Percentiles rank a stretch among this genome's conserved stretches.
Evolutionary conservation across 2,329 filamentous ascomycete species (phyloP).

Genomic region (Lecanicillium sp.): DNA sequence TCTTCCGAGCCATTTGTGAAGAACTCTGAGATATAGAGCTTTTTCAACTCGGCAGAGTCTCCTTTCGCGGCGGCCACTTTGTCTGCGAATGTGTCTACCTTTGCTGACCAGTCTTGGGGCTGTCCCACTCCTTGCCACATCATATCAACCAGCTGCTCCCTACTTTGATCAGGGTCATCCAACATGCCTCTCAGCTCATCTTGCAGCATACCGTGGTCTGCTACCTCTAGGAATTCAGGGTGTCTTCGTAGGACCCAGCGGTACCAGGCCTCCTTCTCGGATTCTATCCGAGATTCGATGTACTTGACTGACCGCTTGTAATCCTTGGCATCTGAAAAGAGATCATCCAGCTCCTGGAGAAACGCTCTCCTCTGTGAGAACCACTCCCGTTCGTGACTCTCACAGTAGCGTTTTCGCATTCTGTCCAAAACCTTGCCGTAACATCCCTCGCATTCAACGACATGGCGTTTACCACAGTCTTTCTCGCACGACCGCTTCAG

Average conservation of each 20-base stretch:
- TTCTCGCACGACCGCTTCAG: slow-evolving; percentile 34
- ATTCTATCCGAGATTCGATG: slow-evolving; percentile 41
- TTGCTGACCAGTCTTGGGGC: slow-evolving; percentile 21
- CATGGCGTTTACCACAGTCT: slow-evolving; percentile 32
- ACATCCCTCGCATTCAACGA: slow-evolving; percentile 39
- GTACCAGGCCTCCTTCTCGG: slow-evolving; percentile 47
- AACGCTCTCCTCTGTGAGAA: slow-evolving; percentile 41
- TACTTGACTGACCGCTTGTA: slow-evolving; percentile 32
- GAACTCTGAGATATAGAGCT: slow-evolving; percentile 32
- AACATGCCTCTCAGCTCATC: slow-evolving; percentile 27
- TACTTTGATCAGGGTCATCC: slow-evolving; percentile 27
- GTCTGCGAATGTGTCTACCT: slow-evolving; percentile 24
- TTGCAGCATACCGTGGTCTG: slow-evolving; percentile 18
- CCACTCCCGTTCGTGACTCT: slow-evolving; percentile 37
- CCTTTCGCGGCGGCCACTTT: slow-evolving; percentile 23
- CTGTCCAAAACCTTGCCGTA: slow-evolving; percentile 38
- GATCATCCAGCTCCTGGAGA: slow-evolving; percentile 37
- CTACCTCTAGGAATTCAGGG: slow-evolving; percentile 27
- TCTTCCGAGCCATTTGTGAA: slow-evolving; percentile 30
- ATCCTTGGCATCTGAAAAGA: slow-evolving; percentile 39
- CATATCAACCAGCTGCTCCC: slow-evolving; percentile 26
- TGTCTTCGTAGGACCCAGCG: slow-evolving; percentile 32
- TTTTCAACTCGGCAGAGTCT: slow-evolving; percentile 22
- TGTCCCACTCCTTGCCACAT: slow-evolving; percentile 28
- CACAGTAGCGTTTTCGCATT: slow-evolving; percentile 29